Evolutionary conservation across 306 rosid genomes (phyloP).

Genomic region (Canavalia ensiformis): DNA sequence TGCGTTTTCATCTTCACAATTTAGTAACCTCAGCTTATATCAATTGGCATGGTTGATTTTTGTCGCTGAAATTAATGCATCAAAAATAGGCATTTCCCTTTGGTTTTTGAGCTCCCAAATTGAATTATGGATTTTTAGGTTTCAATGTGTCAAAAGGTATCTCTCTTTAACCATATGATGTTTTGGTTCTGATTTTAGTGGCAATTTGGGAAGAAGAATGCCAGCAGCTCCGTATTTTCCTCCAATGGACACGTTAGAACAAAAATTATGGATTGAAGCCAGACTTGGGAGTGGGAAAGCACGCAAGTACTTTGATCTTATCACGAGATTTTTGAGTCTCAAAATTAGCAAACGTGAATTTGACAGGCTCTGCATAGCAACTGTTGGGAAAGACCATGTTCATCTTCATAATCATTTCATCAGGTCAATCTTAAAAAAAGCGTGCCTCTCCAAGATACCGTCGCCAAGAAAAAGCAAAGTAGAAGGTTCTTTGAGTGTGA

Average conservation of each 20-base stretch:
- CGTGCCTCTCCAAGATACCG: constrained; percentile 55
- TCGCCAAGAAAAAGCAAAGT: constrained; percentile 38
- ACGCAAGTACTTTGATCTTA: constrained; percentile 61
- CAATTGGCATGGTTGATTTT: constrained; percentile 27
- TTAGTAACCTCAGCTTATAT: background rate
- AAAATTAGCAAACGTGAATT: constrained; percentile 62
- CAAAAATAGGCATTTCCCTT: background rate
- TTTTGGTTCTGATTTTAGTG: constrained; percentile 53
- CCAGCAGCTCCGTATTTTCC: constrained; percentile 56
- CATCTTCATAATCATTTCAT: constrained; percentile 72
- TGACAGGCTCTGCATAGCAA: constrained; percentile 60
- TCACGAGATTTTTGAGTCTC: constrained; percentile 60
- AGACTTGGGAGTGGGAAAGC: constrained; percentile 64
- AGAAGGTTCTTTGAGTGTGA: constrained; percentile 51
- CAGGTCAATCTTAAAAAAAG: constrained; percentile 63
- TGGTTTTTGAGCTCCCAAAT: constrained; percentile 28
- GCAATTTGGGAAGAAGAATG: constrained; percentile 57
- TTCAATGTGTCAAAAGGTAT: background rate
- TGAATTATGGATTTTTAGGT: background rate
- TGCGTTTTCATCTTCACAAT: background rate
- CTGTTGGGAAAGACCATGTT: constrained; percentile 69
- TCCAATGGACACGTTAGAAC: constrained; percentile 54
- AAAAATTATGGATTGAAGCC: constrained; percentile 62
- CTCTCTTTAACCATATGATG: constrained; percentile 27
- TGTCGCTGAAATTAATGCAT: constrained; percentile 26